Conservation (phyloP, 2,329 filamentous ascomycete species). For the Fusarium transvaalense region DNA sequence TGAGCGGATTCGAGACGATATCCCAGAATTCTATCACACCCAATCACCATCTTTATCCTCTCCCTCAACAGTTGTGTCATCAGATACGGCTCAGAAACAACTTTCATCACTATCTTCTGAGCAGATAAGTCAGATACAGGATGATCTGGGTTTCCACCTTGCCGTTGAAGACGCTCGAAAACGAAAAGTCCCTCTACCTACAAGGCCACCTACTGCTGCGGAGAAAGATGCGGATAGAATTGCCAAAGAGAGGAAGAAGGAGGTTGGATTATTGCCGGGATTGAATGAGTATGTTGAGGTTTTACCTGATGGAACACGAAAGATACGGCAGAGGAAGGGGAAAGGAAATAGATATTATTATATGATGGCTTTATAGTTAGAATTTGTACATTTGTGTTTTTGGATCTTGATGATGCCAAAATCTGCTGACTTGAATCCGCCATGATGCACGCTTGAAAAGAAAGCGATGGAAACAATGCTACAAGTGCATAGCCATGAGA, state of each 20-base stretch:
- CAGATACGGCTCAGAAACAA: neutral
- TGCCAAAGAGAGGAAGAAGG: conserved; percentile 20
- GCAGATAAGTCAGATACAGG: conserved; percentile 24
- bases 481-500: too few species aligned
- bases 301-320: conserved; percentile 27
- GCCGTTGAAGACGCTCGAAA: conserved; percentile 21
- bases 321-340: conserved; percentile 18
- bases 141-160: conserved; percentile 29
- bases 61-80: neutral
- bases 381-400: too few species aligned
- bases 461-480: too few species aligned
- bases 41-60: neutral
- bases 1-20: conserved; percentile 28
- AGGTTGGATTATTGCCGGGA: conserved; percentile 19
- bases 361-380: neutral
- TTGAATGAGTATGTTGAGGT: conserved; percentile 31
- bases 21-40: conserved; percentile 15
- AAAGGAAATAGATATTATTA: conserved; percentile 12
- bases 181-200: conserved; percentile 8
- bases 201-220: conserved; percentile 7
- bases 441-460: too few species aligned
- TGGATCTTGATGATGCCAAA: neutral
- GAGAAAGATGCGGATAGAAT: conserved; percentile 20
- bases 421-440: too few species aligned
- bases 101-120: conserved; percentile 16